Base-by-base conservation (phyloP, 495 filamentous ascomycete genomes). In the Zalerion maritima region DNA sequence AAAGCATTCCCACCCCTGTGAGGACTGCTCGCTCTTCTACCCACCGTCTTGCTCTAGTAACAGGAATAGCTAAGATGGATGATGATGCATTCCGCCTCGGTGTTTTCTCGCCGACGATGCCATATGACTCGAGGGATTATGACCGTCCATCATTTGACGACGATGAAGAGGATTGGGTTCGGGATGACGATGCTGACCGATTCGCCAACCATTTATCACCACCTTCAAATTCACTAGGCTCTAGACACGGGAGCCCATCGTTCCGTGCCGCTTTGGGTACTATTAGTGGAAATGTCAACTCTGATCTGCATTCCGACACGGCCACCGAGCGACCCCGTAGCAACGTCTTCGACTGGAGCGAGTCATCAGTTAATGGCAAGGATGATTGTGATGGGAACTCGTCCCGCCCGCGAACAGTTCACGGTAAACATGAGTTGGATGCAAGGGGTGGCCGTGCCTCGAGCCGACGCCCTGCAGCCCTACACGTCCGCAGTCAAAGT, bases 401-500 rank as follows among this genome's bases (percentile, higher is more conserved):
- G 24, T 61, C 66, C 25, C 69, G 87, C 31, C 87, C 89, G 7
- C 78, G 78, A 36, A 93, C 85, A 7, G 80, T 91, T 22, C 86
- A 94, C 57, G 84, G 81, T 2, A 94, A 91, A 54, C 83, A 93
- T 49, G 67, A 74, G 43, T 60, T 64, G 28, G 71, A 82, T 37
- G 46, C 62, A 28, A 65, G 82, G 48, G 81, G 78, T 26, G 84
- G 81, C 38, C 75, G 82, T 29, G 55, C 74, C 15, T 57, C 70
- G 16, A 81, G 69, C 38, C 78, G 87, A 39, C 73, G 71, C 10
- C 78, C 83, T 18, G 80, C 64, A 37, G 70, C 75, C 1, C 57
- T 82, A 14, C 89, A 96, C 48, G 62, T 92, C 25, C 75, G 89
- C 26, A 94, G 89, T 45, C 85, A 94, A 45, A 97, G 89, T 50